Base-by-base conservation (phyloP, 257 asterid species). In the Anisodus tanguticus region DNA sequence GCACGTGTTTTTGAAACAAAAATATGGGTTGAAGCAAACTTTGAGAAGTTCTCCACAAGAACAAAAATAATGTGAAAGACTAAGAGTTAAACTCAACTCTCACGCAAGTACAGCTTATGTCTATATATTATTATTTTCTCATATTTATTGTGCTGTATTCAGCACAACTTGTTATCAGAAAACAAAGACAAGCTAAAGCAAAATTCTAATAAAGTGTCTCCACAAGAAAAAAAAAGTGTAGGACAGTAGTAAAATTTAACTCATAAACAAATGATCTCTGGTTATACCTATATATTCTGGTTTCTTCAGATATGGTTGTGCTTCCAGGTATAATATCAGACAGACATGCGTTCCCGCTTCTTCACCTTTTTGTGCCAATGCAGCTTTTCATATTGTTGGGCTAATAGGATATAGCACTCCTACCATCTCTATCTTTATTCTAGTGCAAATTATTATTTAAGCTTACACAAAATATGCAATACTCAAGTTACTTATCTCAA, bases 11-110 rank as follows among this genome's bases (percentile, higher is more conserved):
- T 51, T 8, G 4, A 31, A 76, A 76, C 6, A 2, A 51, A 13
- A 51, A 26, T 10, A 51, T 51, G 39, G 58, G 43, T 51, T 51
- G 47, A 76, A 76, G 15, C 47, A 22, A 49, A 51, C 45, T 11
- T 51, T 26, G 37, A 69, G 13, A 41, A 76, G 81, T 53, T 76
- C 4, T 47, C 8, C 58, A 72, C 11, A 22, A 47, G 80, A 47
- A 47, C 80, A 19, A 71, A 26, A 71, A 9, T 43, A 71, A n/a
- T 72, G 80, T 72, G 60, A 19, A 72, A 47, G 41, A 47, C 80
- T n/a, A 2, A 1, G 37, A 71, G 80, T 71, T 71, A n/a, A 54
- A 43, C 58, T 71, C 39, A 10, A n/a, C 59, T 19, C 11, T 35
- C 41, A 49, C 59, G 47, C 62, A 12, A 22, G 26, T 51, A 3